Evolutionary conservation across 2,329 filamentous ascomycete species (phyloP).

Genomic region (Chalaropsis thielavioides): DNA sequence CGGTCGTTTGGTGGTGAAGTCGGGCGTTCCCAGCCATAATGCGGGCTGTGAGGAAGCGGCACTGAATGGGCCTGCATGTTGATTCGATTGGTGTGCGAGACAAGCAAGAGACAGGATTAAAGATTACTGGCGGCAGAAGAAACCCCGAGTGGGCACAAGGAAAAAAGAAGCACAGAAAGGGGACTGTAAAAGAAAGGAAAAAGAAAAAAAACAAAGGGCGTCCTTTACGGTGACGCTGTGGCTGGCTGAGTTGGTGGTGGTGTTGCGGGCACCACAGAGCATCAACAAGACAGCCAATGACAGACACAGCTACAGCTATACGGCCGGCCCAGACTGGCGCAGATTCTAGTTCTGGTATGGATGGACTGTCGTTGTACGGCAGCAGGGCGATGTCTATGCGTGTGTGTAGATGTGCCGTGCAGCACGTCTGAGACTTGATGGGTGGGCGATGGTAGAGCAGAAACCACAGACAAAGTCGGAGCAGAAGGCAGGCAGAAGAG

Average conservation of each 20-base stretch:
- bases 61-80: neutral
- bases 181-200: neutral
- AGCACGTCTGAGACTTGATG: too few relatives aligned
- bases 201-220: neutral
- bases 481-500: neutral
- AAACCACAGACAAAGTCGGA: neutral
- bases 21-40: neutral
- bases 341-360: too few relatives aligned
- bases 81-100: neutral
- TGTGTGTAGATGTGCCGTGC: too few relatives aligned
- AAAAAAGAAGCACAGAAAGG: neutral
- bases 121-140: neutral
- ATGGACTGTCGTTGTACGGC: neutral
- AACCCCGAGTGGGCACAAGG: too few relatives aligned
- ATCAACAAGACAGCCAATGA: neutral
- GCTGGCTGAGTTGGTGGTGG: neutral
- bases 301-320: too few relatives aligned
- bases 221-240: neutral
- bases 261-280: too few relatives aligned
- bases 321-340: too few relatives aligned
- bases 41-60: neutral
- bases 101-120: neutral
- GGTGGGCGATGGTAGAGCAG: neutral
- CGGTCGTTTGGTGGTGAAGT: neutral
- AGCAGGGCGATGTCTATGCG: too few relatives aligned